Percentiles rank a stretch among this genome's conserved stretches.
phyloP scores from a whole-genome alignment of 495 filamentous ascomycete species.

The Antarctomyces pellizariae region DNA sequence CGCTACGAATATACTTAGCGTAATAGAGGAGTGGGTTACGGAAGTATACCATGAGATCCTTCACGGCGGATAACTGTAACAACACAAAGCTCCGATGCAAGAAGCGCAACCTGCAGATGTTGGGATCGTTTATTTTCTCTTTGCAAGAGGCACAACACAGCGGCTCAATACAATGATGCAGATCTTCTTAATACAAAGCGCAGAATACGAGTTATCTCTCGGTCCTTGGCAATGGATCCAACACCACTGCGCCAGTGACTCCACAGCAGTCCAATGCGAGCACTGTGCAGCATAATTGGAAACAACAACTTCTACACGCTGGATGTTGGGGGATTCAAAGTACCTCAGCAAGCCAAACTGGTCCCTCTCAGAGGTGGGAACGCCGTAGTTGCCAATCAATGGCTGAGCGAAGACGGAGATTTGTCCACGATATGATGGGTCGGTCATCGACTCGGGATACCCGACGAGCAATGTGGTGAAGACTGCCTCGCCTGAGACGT shows the following conservation, averaged over 20 bases:
- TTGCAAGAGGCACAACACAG: too few species aligned
- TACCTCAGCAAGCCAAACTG: constrained; percentile 63
- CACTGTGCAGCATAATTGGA: constrained; percentile 82
- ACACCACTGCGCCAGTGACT: constrained; percentile 85
- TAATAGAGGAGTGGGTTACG: too few species aligned
- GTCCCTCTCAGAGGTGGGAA: constrained; percentile 57
- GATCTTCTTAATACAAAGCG: too few species aligned
- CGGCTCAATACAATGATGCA: too few species aligned
- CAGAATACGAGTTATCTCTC: too few species aligned
- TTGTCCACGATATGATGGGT: constrained; percentile 96
- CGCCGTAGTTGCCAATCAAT: constrained; percentile 97
- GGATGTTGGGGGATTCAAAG: constrained; percentile 91
- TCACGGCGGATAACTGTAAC: too few species aligned
- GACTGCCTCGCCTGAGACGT: constrained; percentile 83
- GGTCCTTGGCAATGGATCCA: too few species aligned
- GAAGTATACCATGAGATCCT: too few species aligned
- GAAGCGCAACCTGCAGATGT: too few species aligned
- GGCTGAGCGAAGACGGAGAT: constrained; percentile 96
- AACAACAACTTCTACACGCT: constrained; percentile 87
- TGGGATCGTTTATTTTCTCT: too few species aligned
- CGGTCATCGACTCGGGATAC: constrained; percentile 95
- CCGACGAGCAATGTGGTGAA: constrained; percentile 87
- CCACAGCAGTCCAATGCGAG: constrained; percentile 95
- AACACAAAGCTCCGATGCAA: too few species aligned
- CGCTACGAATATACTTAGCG: too few species aligned